These are phyloP conservation scores for Yarrowia deformans DNA, from an alignment of 805 yeast species.

Conservation along the genomic window DNA sequence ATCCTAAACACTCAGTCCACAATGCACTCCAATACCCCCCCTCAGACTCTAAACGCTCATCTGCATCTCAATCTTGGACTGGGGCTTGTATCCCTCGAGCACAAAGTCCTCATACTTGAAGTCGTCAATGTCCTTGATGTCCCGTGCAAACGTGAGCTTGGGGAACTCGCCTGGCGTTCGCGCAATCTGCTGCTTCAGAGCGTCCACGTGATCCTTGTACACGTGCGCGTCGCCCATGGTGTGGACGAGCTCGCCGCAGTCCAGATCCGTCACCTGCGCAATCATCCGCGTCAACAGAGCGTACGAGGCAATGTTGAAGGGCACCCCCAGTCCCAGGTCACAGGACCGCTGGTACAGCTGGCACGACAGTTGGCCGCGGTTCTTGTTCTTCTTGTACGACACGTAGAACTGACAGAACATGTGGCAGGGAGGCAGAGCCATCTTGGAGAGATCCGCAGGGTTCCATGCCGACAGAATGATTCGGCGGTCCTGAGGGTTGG, in stretches of 20 bases:
- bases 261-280: constrained; percentile 94
- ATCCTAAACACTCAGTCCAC: no score
- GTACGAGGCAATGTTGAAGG: constrained; percentile 96
- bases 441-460: constrained; percentile 88
- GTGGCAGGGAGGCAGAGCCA: constrained; percentile 99
- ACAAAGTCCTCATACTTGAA: constrained; percentile 89
- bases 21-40: no score
- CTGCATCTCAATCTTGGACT: constrained; percentile 86
- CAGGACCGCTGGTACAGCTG: constrained; percentile 95
- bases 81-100: constrained; percentile 79
- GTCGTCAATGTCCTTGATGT: constrained; percentile 78
- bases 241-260: constrained; percentile 93
- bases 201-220: constrained; percentile 90
- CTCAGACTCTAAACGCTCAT: no score
- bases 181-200: constrained; percentile 76
- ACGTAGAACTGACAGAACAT: constrained; percentile 96
- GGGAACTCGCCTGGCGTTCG: constrained; percentile 86
- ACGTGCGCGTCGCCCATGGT: constrained; percentile 98
- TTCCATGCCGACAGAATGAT: constrained; percentile 98
- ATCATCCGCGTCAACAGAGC: constrained; percentile 93
- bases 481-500: constrained; percentile 92
- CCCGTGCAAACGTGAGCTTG: constrained; percentile 70
- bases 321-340: constrained; percentile 99
- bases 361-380: constrained; percentile 79
- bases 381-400: constrained; percentile 58